phyloP scores from a whole-genome alignment of 2,329 filamentous ascomycete genomes.

The Fusarium sarcochroum region DNA sequence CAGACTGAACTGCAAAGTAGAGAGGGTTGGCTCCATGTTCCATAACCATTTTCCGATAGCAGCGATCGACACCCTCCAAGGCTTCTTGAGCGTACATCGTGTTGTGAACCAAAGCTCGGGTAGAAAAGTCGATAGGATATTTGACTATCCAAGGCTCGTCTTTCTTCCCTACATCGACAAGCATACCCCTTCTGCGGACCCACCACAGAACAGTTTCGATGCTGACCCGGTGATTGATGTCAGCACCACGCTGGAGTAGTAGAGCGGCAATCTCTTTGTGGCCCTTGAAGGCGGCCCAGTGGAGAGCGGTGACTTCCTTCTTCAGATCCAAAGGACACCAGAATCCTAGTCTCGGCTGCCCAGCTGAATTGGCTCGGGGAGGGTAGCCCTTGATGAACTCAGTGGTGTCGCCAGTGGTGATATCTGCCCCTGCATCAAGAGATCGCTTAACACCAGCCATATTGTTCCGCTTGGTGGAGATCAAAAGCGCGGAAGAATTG shows the following conservation, averaged over 20 bases:
- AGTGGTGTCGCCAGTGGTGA: not conserved
- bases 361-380: too few species aligned
- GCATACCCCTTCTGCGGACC: not conserved
- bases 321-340: constrained; percentile 1
- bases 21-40: constrained; percentile 21
- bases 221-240: constrained; percentile 18
- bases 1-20: constrained; percentile 17
- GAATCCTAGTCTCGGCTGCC: not conserved
- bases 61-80: not conserved
- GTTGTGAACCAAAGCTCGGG: not conserved
- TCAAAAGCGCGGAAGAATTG: not conserved
- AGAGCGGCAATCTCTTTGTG: not conserved
- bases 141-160: not conserved
- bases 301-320: constrained; percentile 15
- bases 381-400: not conserved
- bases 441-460: not conserved
- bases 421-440: not conserved
- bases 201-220: not conserved
- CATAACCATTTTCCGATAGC: not conserved
- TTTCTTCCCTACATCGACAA: not conserved
- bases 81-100: rapidly evolving
- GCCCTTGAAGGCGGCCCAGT: constrained; percentile 8
- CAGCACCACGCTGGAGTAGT: not conserved
- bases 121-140: not conserved
- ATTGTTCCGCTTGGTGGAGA: not conserved